Conservation (phyloP, 2,329 filamentous ascomycete species). For the Scopulariopsis brevicaulis region DNA sequence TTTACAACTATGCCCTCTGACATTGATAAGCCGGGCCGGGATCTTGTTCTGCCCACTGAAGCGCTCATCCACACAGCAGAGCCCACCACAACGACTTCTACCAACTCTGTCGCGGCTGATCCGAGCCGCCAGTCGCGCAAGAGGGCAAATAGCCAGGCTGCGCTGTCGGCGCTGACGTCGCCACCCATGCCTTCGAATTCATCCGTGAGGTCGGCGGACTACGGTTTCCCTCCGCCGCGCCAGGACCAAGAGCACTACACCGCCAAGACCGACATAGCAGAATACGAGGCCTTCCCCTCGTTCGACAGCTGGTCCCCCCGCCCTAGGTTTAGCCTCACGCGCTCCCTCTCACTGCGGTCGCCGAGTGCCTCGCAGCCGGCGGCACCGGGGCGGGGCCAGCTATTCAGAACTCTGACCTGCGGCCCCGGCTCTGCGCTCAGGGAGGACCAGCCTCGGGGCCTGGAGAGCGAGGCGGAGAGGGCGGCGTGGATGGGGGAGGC, state of each 20-base stretch:
- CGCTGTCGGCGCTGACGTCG: not conserved
- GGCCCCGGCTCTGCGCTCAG: not conserved
- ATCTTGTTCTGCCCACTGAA: not conserved
- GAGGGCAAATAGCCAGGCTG: not conserved
- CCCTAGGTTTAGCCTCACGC: not conserved
- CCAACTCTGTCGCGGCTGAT: not conserved
- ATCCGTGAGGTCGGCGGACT: not conserved
- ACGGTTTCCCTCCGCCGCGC: not conserved
- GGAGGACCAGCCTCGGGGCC: not conserved
- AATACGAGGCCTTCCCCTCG: conserved; percentile 2
- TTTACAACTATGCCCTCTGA: not conserved
- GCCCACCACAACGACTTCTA: conserved; percentile 1
- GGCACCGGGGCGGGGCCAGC: not conserved
- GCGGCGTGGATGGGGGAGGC: not conserved
- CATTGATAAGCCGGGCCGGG: not conserved
- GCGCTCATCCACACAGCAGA: not conserved
- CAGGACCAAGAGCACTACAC: not conserved
- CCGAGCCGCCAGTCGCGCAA: not conserved
- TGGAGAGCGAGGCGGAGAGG: not conserved
- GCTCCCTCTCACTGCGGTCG: not conserved
- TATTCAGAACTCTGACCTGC: not conserved
- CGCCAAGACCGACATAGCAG: not conserved
- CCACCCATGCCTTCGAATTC: not conserved
- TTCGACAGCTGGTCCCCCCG: conserved; percentile 1
- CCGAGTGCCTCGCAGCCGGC: not conserved